phyloP scores from a whole-genome alignment of 2,329 filamentous ascomycete species.

The Fusarium stilboides region DNA sequence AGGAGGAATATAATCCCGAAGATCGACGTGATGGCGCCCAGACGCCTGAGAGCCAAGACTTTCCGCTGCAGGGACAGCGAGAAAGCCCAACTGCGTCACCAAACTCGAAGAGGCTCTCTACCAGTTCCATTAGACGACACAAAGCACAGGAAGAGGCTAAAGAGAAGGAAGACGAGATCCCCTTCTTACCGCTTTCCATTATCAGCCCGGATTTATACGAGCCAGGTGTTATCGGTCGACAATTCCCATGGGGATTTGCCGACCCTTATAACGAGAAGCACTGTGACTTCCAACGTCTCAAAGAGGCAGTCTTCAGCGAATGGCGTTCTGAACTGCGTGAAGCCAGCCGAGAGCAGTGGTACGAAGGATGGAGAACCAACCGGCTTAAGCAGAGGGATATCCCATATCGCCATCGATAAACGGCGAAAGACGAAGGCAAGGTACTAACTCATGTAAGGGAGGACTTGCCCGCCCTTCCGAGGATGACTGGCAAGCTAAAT shows the following conservation, averaged over 20 bases:
- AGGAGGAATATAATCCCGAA: constrained; percentile 41
- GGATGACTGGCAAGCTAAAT: constrained; percentile 9
- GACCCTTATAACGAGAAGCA: constrained; percentile 92
- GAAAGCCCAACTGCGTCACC: constrained; percentile 55
- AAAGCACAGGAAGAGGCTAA: constrained; percentile 63
- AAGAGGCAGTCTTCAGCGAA: constrained; percentile 92
- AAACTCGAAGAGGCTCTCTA: constrained; percentile 63
- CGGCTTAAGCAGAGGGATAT: constrained; percentile 70
- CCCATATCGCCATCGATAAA: constrained; percentile 56
- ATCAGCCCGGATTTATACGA: constrained; percentile 95
- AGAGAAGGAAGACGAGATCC: constrained; percentile 70
- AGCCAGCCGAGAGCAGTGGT: constrained; percentile 92
- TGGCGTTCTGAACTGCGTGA: constrained; percentile 94
- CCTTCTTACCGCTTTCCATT: constrained; percentile 89
- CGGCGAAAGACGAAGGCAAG: constrained; percentile 7
- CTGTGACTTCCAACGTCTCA: constrained; percentile 93
- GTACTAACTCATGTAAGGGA: constrained; percentile 19
- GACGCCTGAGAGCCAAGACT: constrained; percentile 54
- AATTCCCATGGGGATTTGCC: constrained; percentile 97
- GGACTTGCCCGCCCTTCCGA: constrained; percentile 8
- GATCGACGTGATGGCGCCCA: constrained; percentile 43
- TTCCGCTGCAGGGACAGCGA: constrained; percentile 57
- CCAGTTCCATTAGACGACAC: constrained; percentile 61
- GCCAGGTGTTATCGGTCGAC: constrained; percentile 82
- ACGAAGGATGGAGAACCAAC: constrained; percentile 92